Evolutionary conservation across 257 asterid genomes (phyloP), one percentile per base, ranked within the genome.

Genomic region (Nicotiana noctiflora): DNA sequence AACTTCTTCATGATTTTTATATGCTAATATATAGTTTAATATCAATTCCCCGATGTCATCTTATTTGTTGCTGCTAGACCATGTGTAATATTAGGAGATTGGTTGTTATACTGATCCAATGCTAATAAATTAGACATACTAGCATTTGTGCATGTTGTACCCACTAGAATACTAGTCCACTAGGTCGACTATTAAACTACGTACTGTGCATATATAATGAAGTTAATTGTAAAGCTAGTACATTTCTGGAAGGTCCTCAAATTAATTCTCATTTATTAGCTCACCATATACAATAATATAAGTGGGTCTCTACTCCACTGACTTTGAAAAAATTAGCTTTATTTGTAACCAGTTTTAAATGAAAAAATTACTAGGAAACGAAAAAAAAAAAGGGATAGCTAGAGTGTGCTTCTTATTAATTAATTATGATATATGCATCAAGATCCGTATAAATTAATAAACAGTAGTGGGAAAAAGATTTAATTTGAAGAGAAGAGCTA

Each of bases 111-210:
- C 23, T 21, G 15, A 72, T 14, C 15, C 40, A 72, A 0, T 49
- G 78, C 40, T 49, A 72, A 46, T 72, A 72, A 72, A 72, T 72
- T 72, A 72, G 25, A 72, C 29, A 32, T 72, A 46, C 60, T 13
- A 23, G 61, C 60, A 72, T 46, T 72, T 46, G 51, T 49, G 32
- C 40, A 72, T 2, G 4, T 23, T 72, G 32, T 49, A 72, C 60
- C 78, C 0, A 72, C 40, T 59, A 49, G 13, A 40, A 70, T 14
- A 14, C 44, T 46, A 72, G 44, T 72, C 60, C 78, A 23, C 25
- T 72, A 46, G 40, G 23, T 72, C 21, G 57, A 72, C 60, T 72
- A 37, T 11, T 21, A 2, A 44, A 21, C 19, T 40, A 55, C 19
- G 29, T 27, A 27, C 29, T 68, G 76, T 40, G 32, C 76, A 40